A percentile compares a stretch with the other conserved stretches of the same genome.
These are phyloP conservation scores for Solanum hybrid DNA, from an alignment of 305 asterid genomes.

Conservation along the genomic window DNA sequence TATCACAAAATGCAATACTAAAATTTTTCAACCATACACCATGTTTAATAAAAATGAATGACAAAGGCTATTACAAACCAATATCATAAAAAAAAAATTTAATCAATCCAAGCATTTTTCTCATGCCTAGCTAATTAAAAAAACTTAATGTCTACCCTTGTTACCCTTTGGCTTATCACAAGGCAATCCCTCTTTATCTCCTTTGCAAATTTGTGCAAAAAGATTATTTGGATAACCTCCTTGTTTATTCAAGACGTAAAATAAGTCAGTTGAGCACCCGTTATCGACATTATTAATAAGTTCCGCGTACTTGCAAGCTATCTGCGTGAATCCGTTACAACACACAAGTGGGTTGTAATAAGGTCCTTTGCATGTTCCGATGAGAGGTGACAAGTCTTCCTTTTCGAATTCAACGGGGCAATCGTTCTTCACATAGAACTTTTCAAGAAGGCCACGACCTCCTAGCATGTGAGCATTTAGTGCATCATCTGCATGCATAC, in stretches of 20 bases:
- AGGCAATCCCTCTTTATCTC: background rate
- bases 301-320: background rate
- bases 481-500: background rate
- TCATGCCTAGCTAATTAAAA: background rate
- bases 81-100: background rate
- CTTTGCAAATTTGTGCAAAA: background rate
- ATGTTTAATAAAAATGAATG: background rate
- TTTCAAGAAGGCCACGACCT: background rate
- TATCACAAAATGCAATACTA: background rate
- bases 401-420: background rate
- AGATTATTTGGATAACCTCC: background rate
- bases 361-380: background rate
- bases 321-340: background rate
- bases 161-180: background rate
- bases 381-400: background rate
- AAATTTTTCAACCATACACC: background rate
- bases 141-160: background rate
- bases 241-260: background rate
- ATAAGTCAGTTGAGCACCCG: background rate
- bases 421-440: background rate
- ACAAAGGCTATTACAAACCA: background rate
- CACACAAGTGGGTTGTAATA: background rate
- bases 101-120: background rate
- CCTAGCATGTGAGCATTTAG: background rate
- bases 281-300: background rate